Percentiles rank a stretch among this genome's conserved stretches.
These are phyloP conservation scores for Viola pubescens DNA, from an alignment of 441 rosid genomes.

Conservation along the genomic window DNA sequence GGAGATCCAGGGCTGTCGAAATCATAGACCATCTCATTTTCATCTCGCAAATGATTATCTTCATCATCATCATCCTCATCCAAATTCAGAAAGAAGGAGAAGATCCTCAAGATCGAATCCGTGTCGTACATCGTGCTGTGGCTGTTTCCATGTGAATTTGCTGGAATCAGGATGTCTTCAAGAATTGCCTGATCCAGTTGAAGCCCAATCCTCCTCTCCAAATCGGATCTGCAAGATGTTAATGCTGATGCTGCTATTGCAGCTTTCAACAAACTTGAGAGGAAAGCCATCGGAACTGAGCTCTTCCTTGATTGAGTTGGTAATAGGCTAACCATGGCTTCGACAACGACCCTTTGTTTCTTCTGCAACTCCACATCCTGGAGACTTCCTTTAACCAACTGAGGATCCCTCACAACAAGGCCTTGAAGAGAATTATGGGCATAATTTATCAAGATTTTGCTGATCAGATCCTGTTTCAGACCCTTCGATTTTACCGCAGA, in stretches of 20 bases:
- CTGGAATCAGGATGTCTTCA: conserved; percentile 79
- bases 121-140: conserved; percentile 59
- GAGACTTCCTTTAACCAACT: conserved; percentile 48
- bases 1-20: conserved; percentile 93
- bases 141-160: conserved; percentile 49
- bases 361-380: conserved; percentile 56
- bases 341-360: conserved; percentile 66
- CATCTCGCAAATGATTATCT: conserved; percentile 51
- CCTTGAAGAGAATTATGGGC: conserved; percentile 78
- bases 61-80: conserved; percentile 77
- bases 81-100: conserved; percentile 72
- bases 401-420: conserved; percentile 48
- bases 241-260: conserved; percentile 54
- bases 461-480: conserved; percentile 83
- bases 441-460: conserved; percentile 79
- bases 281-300: conserved; percentile 80
- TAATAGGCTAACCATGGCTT: conserved; percentile 62
- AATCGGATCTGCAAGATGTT: conserved; percentile 67
- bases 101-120: conserved; percentile 74
- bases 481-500: conserved; percentile 84
- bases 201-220: conserved; percentile 83
- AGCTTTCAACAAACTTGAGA: conserved; percentile 74
- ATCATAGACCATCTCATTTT: conserved; percentile 74
- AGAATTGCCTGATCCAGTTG: conserved; percentile 93
- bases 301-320: conserved; percentile 87